Evolutionary conservation across 768 basidiomycete genomes (phyloP).

Genomic region (Chalciporus sphaerocephalus): DNA sequence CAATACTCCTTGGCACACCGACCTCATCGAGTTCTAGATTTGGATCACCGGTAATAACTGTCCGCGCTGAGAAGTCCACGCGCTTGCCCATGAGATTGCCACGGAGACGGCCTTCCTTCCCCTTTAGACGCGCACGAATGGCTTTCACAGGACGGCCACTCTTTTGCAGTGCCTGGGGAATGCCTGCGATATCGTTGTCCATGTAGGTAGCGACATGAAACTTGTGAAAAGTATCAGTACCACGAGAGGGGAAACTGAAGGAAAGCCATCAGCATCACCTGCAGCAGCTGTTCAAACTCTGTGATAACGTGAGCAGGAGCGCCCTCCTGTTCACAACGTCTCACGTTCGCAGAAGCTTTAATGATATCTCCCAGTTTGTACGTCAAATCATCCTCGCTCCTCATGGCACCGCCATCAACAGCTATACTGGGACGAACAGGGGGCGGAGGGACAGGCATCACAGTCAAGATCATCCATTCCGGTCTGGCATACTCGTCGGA

Average conservation of each 20-base stretch:
- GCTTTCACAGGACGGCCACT: conserved; percentile 97
- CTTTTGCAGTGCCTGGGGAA: conserved; percentile 95
- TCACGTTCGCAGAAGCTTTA: conserved; percentile 89
- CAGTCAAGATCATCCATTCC: conserved; percentile 99
- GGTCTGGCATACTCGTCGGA: conserved; percentile 95
- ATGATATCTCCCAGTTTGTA: conserved; percentile 97
- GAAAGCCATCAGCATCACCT: conserved; percentile 48
- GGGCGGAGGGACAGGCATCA: conserved; percentile 95
- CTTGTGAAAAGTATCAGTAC: conserved; percentile 36
- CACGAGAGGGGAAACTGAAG: not conserved
- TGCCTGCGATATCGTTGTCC: conserved; percentile 99
- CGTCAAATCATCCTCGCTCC: conserved; percentile 97
- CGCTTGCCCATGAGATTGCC: conserved; percentile 99
- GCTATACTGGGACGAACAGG: conserved; percentile 98
- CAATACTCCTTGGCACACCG: conserved; percentile 91
- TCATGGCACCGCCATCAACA: conserved; percentile 93
- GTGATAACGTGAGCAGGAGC: conserved; percentile 93
- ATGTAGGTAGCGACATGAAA: conserved; percentile 99
- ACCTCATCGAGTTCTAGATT: conserved; percentile 96
- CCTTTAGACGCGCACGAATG: conserved; percentile 95
- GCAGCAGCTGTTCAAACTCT: conserved; percentile 93
- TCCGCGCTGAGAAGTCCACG: conserved; percentile 98
- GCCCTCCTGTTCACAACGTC: conserved; percentile 92
- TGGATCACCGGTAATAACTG: conserved; percentile 98
- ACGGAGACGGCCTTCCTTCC: conserved; percentile 95